A percentile compares a stretch with the other conserved stretches of the same genome.
phyloP scores from a whole-genome alignment of 768 basidiomycete species.

The Hygrocybe punicea region DNA sequence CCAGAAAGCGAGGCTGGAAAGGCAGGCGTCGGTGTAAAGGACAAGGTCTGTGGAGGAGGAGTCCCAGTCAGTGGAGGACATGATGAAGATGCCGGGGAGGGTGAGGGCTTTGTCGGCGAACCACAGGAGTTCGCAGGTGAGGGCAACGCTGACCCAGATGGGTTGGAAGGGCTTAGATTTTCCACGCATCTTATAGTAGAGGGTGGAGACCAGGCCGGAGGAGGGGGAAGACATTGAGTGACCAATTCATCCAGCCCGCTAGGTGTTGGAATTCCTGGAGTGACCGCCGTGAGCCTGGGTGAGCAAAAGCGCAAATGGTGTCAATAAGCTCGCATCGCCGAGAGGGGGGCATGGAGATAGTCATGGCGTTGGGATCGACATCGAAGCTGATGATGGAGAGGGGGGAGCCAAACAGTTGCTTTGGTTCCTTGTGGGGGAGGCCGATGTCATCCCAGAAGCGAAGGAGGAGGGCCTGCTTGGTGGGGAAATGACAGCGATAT shows the following conservation, averaged over 20 bases:
- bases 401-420: constrained; percentile 21
- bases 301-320: neutral
- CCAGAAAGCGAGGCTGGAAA: constrained; percentile 22
- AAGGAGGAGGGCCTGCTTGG: constrained; percentile 34
- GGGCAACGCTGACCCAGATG: constrained; percentile 23
- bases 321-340: constrained; percentile 11
- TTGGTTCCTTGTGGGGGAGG: constrained; percentile 40
- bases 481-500: constrained; percentile 25
- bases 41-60: too few species aligned
- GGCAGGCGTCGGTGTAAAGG: too few species aligned
- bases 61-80: too few species aligned
- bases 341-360: constrained; percentile 17
- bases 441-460: constrained; percentile 39
- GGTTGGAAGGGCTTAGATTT: neutral
- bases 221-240: constrained; percentile 26
- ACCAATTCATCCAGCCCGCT: constrained; percentile 42
- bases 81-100: too few species aligned
- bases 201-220: too few species aligned
- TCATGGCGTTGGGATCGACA: constrained; percentile 34
- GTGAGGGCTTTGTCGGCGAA: constrained; percentile 22
- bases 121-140: constrained; percentile 31
- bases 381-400: constrained; percentile 41
- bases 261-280: constrained; percentile 30
- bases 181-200: too few species aligned
- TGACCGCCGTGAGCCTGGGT: too few species aligned